Base-by-base conservation (phyloP, 768 basidiomycete species). In the Botryobasidium botryosum region DNA sequence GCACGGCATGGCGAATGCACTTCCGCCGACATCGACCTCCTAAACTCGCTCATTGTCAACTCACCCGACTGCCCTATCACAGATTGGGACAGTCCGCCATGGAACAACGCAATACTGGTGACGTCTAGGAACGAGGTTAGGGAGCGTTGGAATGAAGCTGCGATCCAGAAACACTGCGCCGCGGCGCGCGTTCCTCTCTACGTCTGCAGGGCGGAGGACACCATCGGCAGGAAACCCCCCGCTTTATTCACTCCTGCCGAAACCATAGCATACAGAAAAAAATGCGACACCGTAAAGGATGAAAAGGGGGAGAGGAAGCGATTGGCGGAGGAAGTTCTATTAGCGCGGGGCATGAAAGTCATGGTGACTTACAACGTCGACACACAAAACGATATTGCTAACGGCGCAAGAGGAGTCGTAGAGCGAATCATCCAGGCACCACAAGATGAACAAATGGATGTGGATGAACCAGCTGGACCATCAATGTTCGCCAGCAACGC, bases 321-420 rank as follows among this genome's bases (percentile, higher is more conserved):
- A 46, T 45, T 64, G 15, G 20, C 37, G 2, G 49, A 54, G 6
- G n/a, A 7, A 1, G 46, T 64, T 1, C 54, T 61, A 35, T 21
- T 66, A 0, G 60, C 59, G 0, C 47, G 62, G 0, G 65, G 65
- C 0, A 64, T 63, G 61, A 50, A 58, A 35, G 63, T 57, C 0
- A 66, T 69, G 64, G 58, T 65, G 0, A 49, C 55, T 2, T 12
- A 51, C 1, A 68, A 68, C 35, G 47, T 67, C 0, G 55, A 58
- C 3, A 64, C 65, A 3, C 62, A 67, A 18, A 51, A 54, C 1
- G 62, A 67, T 41, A 40, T 68, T 1, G 61, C 65, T 0, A 70
- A 69, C 36, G 64, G 68, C 0, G 58, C 64, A 0, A 29, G 61
- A n/a, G 66, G 67, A 0, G 49, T 32, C 2, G 56, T 70, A 0